Conservation (phyloP, 2,329 filamentous ascomycete species). For the Aspergillus thermomutatus region DNA sequence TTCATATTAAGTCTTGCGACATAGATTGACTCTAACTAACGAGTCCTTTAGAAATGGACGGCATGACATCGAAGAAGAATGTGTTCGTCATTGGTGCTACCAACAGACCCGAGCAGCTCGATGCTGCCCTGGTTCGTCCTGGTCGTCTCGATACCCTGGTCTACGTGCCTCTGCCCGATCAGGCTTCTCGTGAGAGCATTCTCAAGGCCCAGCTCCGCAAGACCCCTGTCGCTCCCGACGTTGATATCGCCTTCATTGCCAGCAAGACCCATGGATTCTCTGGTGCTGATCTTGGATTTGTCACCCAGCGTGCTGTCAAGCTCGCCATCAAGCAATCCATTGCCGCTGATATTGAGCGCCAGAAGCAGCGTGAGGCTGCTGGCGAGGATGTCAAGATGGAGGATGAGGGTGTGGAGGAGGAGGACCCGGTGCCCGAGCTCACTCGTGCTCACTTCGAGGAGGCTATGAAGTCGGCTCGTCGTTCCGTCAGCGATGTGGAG, state of each 20-base stretch:
- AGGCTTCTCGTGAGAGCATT: conserved; percentile 83
- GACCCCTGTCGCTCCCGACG: conserved; percentile 83
- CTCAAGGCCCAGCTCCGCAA: conserved; percentile 96
- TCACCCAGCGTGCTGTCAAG: conserved; percentile 98
- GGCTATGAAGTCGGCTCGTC: conserved; percentile 91
- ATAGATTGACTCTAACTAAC: conserved; percentile 41
- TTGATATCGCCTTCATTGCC: conserved; percentile 88
- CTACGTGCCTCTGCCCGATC: conserved; percentile 94
- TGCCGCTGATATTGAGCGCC: conserved; percentile 78
- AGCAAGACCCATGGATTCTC: conserved; percentile 98
- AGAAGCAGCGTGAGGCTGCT: conserved; percentile 82
- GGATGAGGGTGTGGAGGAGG: conserved; percentile 59
- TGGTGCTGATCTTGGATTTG: conserved; percentile 98
- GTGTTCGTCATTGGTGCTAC: conserved; percentile 99
- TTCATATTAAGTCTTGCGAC: conserved; percentile 2
- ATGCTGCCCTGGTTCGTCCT: conserved; percentile 95
- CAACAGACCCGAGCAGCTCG: conserved; percentile 97
- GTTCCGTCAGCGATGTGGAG: conserved; percentile 94
- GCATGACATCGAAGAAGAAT: conserved; percentile 99
- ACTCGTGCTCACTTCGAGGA: conserved; percentile 98
- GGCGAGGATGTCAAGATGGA: conserved; percentile 76
- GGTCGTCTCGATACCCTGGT: conserved; percentile 98
- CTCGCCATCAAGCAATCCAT: conserved; percentile 99
- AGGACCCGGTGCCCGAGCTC: conserved; percentile 93
- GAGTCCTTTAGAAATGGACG: conserved; percentile 76